Base-by-base conservation (phyloP, 2,329 filamentous ascomycete genomes). In the Calycina herbarum region DNA sequence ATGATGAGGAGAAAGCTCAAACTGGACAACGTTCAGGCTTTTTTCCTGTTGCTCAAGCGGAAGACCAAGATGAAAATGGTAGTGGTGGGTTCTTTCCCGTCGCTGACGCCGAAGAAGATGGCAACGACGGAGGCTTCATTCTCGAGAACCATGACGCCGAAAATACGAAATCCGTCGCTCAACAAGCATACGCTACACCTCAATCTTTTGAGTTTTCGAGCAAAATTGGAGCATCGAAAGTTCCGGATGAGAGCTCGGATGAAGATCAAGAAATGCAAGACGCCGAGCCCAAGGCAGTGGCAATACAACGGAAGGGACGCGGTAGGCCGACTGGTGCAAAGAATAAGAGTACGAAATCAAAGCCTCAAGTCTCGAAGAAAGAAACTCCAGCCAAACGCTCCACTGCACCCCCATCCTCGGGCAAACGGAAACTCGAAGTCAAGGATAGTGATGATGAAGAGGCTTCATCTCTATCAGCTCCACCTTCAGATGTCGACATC, bases 1-100 rank as follows among this genome's bases (percentile, higher is more conserved):
- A 81, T 60, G 82, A 85, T 33, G 80, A 82, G 51, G 82, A 82
- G 20, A 81, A 80, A 57, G 56, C 63, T 10, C 69, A 72, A 48
- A 48, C 40, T 1, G 48, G 67, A 54, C 66, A 64, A 56, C 42
- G 63, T 20, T 61, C 66, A 4, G 68, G 70, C 48, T 76, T 76
- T 67, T 77, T 76, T 57, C 74, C 75, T 31, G 72, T 73, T 13
- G 68, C 67, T 20, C 69, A 72, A 51, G 68, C 71, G 24, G 68
- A 72, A 31, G 73, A 72, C 10, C 70, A 71, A 31, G 64, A 73
- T 51, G 67, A 68, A 20, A 58, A 65, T 20, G 73, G 71, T 24
- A 58, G 65, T 24, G 73, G 72, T 24, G 74, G 70, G 45, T 76
- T 76, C 67, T 77, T 76, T 57, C 74, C 75, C 33, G 72, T 73